Base-by-base conservation (phyloP, 2,329 filamentous ascomycete genomes). In the Zopfia rhizophila region DNA sequence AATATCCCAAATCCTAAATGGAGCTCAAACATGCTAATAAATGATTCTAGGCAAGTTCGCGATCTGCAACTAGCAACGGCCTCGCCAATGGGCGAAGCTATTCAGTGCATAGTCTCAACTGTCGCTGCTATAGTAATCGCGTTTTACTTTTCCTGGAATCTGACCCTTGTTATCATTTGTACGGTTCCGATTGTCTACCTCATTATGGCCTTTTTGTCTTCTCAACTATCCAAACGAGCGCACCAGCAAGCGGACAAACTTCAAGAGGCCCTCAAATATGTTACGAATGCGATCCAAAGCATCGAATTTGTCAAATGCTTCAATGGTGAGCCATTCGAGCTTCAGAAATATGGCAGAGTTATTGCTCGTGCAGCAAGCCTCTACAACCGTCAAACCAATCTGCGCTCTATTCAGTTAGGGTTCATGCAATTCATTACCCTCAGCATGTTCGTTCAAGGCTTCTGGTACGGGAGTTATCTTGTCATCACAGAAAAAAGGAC, bases 241-340 rank as follows among this genome's bases (percentile, higher is more conserved):
- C 78, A 82, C 51, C 75, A 75, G 2, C 91, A 97, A 60, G 86
- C 88, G 45, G 70, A 72, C 1, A 81, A 86, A 44, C 80, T 96
- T 1, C 82, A 83, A 2, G 74, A 80, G 35, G 90, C 90, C 0
- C 86, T 91, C 0, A 93, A 90, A 61, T 78, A 85, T 43, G 82
- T 86, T 1, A 85, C 83, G 7, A 87, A 84, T 8, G 85, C 90
- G 0, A 80, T 95, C 7, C 77, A 78, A 1, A 85, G 84, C 3
- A 93, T 97, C 27, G 90, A 96, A 50, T 83, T 89, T 0, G 90
- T 97, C 63, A 97, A 97, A 67, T 87, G 85, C 39, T 92, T 89
- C 72, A 92, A 93, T 57, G 90, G 87, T 0, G 82, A 91, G 60
- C 79, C 81, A 10, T 76, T 85, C 8, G 92, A 96, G 66, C 70